Base-by-base conservation (phyloP, 257 asterid genomes). In the Primulina tabacum region DNA sequence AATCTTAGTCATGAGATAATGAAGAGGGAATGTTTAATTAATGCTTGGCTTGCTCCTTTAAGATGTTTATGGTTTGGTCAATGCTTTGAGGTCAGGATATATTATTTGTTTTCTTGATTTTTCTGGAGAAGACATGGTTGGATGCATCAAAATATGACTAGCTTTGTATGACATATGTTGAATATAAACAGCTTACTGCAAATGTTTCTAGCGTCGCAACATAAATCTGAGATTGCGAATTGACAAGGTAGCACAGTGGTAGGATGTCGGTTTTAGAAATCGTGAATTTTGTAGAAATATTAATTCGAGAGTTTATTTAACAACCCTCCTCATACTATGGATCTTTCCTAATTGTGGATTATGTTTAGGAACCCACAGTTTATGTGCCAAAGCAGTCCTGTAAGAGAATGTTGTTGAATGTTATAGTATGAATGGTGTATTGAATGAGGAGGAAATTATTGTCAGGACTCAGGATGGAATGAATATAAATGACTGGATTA, bases 11-110 rank as follows among this genome's bases (percentile, higher is more conserved):
- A 47, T 14, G 18, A 47, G 18, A 11, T 60, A 32, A 34, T 33
- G 71, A 59, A 32, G 7, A 5, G 64, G 34, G 50, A 16, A 5
- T 67, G 74, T 52, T 18, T 8, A 43, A 4, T 28, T 53, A 37
- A 21, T 47, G 59, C 52, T 65, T 34, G 50, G 4, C 14, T 47
- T 72, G 68, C 58, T 65, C 14, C 30, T 60, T 61, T 34, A 17
- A 3, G 30, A 56, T 18, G 4, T 60, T 47, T 6, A 6, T 5
- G 56, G 56, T 16, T 47, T 47, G 18, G 56, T 16, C 20, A 47
- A 4, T 47, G 18, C 20, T 47, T 4, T 43, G 53, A 43, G 17
- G 17, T 47, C 8, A 47, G 56, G 56, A 16, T 47, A 47, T 1
- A 4, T 14, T 14, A 24, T 16, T 47, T 14, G 1, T 47, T 16